phyloP scores from a whole-genome alignment of 176 grass and related monocot genomes.

The Juncus inflexus region DNA sequence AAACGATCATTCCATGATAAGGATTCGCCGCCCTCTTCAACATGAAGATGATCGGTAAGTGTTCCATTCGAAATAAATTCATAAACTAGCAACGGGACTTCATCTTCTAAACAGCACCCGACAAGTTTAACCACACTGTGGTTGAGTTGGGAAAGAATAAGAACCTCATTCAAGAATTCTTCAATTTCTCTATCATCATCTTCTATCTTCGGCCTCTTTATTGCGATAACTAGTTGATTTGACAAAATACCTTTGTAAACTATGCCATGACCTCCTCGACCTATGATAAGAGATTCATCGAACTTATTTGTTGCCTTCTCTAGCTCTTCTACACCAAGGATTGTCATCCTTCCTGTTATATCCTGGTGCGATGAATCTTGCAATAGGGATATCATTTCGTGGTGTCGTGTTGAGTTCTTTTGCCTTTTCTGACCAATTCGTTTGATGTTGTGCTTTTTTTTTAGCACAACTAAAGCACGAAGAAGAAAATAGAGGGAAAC shows the following conservation, averaged over 20 bases:
- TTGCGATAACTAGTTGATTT: not conserved
- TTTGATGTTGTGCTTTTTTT: too few relatives aligned
- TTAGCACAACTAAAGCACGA: too few relatives aligned
- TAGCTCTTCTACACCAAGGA: conserved; percentile 12
- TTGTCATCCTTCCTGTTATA: conserved; percentile 10
- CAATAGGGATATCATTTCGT: too few relatives aligned
- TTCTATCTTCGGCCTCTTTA: conserved; percentile 1
- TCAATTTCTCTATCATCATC: conserved; percentile 13
- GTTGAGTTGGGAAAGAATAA: conserved; percentile 16
- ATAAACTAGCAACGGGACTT: conserved; percentile 16
- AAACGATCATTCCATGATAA: conserved; percentile 12
- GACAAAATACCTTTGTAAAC: conserved; percentile 23
- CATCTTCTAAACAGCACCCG: conserved; percentile 14
- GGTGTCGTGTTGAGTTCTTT: too few relatives aligned
- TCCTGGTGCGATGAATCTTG: not conserved
- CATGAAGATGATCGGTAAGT: conserved; percentile 18
- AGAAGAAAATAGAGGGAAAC: too few relatives aligned
- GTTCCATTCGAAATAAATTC: conserved; percentile 26
- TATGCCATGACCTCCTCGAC: conserved; percentile 11
- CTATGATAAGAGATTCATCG: not conserved
- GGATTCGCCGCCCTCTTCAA: not conserved
- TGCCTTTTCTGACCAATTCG: too few relatives aligned
- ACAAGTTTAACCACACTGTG: conserved; percentile 15
- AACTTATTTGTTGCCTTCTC: conserved; percentile 26
- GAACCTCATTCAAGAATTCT: conserved; percentile 21